Conservation (phyloP, 2,329 filamentous ascomycete genomes). For the Aspergillus arachidicola region DNA sequence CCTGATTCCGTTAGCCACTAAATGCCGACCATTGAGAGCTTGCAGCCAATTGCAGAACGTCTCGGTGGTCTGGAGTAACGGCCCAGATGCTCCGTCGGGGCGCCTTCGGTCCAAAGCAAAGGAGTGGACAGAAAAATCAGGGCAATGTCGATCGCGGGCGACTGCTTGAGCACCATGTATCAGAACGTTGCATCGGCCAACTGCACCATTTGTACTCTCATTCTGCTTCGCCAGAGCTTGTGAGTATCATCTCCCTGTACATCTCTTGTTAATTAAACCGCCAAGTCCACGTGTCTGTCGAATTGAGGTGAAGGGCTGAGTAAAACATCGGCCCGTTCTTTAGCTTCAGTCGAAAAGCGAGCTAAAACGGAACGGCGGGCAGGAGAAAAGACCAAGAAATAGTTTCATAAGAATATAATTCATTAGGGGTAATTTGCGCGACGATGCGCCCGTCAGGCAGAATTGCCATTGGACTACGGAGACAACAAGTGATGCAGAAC, state of each 20-base stretch:
- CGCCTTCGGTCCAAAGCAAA: conserved; percentile 11
- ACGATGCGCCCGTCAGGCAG: neutral
- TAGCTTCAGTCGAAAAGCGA: neutral
- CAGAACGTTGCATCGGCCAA: conserved; percentile 23
- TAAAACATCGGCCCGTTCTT: neutral
- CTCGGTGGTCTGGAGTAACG: conserved; percentile 5
- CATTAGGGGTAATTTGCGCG: neutral
- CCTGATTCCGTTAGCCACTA: conserved; percentile 9
- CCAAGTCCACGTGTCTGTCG: neutral
- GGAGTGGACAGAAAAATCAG: neutral
- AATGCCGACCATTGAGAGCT: neutral
- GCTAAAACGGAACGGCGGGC: neutral
- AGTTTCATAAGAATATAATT: too few species aligned
- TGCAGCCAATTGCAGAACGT: conserved; percentile 17
- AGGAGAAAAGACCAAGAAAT: neutral
- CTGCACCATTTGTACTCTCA: conserved; percentile 6
- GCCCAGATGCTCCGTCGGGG: conserved; percentile 17
- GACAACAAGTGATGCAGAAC: neutral
- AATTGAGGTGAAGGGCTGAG: neutral
- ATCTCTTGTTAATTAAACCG: neutral
- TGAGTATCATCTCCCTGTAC: neutral
- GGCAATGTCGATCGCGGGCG: conserved; percentile 9
- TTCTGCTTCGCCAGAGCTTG: neutral
- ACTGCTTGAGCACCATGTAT: conserved; percentile 10
- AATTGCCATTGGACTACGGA: neutral